Conservation (phyloP, 2,329 filamentous ascomycete species). For the Trichoderma afroharzianum region DNA sequence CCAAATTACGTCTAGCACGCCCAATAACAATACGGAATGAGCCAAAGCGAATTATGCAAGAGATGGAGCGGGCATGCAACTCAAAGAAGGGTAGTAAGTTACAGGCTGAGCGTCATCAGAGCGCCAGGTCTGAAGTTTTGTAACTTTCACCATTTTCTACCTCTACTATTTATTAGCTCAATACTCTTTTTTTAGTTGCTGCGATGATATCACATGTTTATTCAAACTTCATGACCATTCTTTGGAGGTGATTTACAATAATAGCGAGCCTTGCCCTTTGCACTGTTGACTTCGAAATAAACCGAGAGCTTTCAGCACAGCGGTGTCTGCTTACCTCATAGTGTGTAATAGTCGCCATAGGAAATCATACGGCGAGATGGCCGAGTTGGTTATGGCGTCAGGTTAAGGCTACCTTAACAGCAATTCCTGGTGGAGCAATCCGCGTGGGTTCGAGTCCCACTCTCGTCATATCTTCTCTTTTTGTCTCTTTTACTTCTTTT, state of each 20-base stretch:
- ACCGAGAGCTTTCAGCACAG: too few relatives aligned
- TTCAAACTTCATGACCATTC: background rate
- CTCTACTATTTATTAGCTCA: background rate
- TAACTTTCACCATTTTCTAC: background rate
- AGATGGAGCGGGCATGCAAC: slow-evolving; percentile 18
- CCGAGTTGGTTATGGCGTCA: slow-evolving; percentile 21
- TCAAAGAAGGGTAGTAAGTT: background rate
- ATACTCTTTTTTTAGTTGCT: background rate
- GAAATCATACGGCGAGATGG: slow-evolving; percentile 15
- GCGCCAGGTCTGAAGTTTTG: background rate
- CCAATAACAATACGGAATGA: slow-evolving; percentile 22
- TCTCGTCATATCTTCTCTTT: slow-evolving; percentile 17
- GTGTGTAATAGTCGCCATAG: background rate
- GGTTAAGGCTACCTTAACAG: slow-evolving; percentile 21
- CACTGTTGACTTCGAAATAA: background rate
- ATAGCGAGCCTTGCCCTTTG: background rate
- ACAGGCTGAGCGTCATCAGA: background rate
- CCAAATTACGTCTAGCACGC: slow-evolving; percentile 18
- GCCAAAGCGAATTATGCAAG: slow-evolving; percentile 25
- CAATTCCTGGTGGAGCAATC: slow-evolving; percentile 21
- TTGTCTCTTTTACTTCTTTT: background rate
- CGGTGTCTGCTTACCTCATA: background rate
- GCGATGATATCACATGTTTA: background rate
- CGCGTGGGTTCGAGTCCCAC: slow-evolving; percentile 21
- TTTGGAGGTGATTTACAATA: background rate